Conservation (phyloP, 2,329 filamentous ascomycete genomes). For the Colletotrichum spaethianum region DNA sequence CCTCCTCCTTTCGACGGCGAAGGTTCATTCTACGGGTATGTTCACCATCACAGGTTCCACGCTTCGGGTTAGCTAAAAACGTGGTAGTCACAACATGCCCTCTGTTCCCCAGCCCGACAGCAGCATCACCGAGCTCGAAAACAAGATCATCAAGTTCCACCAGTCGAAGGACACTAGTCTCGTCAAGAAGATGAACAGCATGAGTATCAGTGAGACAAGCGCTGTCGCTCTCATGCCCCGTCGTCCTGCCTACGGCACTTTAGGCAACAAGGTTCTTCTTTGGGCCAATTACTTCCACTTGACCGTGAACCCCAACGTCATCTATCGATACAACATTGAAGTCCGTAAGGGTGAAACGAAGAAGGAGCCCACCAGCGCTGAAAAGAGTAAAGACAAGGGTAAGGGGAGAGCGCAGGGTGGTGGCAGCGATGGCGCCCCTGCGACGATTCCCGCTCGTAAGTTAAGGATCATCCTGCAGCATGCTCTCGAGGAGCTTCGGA, state of each 20-base stretch:
- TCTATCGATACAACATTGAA: slow-evolving; percentile 64
- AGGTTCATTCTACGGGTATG: slow-evolving; percentile 33
- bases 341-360: slow-evolving; percentile 45
- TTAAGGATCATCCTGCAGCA: slow-evolving; percentile 58
- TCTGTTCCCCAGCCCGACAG: slow-evolving; percentile 46
- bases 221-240: slow-evolving; percentile 52
- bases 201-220: slow-evolving; percentile 46
- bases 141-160: slow-evolving; percentile 53
- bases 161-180: slow-evolving; percentile 49
- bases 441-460: slow-evolving; percentile 59
- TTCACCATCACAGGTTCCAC: slow-evolving; percentile 41
- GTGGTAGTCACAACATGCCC: slow-evolving; percentile 14
- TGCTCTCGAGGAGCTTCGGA: slow-evolving; percentile 53
- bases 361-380: slow-evolving; percentile 23
- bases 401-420: slow-evolving; percentile 30
- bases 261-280: slow-evolving; percentile 58
- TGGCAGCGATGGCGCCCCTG: slow-evolving; percentile 37
- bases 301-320: slow-evolving; percentile 50
- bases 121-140: slow-evolving; percentile 54
- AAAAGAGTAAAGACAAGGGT: slow-evolving; percentile 40
- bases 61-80: slow-evolving; percentile 25
- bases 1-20: slow-evolving; percentile 41
- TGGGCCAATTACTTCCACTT: slow-evolving; percentile 71
- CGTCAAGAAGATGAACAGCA: slow-evolving; percentile 53
- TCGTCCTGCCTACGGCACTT: slow-evolving; percentile 64